Evolutionary conservation across 2,329 filamentous ascomycete species (phyloP).

Genomic region (Cladophialophora psammophila): DNA sequence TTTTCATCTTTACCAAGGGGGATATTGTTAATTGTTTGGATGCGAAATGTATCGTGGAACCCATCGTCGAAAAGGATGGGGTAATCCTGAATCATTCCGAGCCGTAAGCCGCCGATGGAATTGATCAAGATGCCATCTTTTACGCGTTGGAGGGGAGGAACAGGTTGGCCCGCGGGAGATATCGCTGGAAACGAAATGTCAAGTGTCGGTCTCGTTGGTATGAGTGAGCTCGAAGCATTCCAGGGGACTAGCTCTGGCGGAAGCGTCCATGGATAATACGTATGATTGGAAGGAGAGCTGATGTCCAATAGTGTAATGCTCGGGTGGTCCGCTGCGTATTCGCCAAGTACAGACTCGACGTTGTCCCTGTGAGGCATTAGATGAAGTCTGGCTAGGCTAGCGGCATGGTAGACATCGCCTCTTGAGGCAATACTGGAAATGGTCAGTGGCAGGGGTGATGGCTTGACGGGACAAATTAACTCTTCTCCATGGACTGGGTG

Average conservation of each 20-base stretch:
- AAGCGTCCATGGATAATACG: slow-evolving; percentile 91
- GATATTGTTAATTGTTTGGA: slow-evolving; percentile 81
- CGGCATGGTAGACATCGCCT: slow-evolving; percentile 84
- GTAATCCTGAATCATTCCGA: slow-evolving; percentile 59
- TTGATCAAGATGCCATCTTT: slow-evolving; percentile 67
- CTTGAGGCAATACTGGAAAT: slow-evolving; percentile 82
- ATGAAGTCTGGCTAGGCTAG: slow-evolving; percentile 82
- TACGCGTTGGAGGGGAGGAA: slow-evolving; percentile 62
- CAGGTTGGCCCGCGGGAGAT: slow-evolving; percentile 56
- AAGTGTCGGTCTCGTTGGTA: slow-evolving; percentile 74
- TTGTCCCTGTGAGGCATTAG: slow-evolving; percentile 68
- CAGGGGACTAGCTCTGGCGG: slow-evolving; percentile 75
- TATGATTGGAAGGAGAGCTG: slow-evolving; percentile 75
- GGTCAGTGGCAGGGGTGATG: slow-evolving; percentile 67
- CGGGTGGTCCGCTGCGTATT: slow-evolving; percentile 62
- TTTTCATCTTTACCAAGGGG: slow-evolving; percentile 86
- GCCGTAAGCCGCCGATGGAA: slow-evolving; percentile 65
- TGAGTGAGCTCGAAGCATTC: slow-evolving; percentile 77
- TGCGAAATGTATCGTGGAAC: slow-evolving; percentile 54
- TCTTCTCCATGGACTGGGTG: slow-evolving; percentile 22
- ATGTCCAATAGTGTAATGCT: slow-evolving; percentile 63
- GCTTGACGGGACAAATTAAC: slow-evolving; percentile 68
- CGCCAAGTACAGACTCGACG: slow-evolving; percentile 63
- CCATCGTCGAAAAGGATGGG: slow-evolving; percentile 43
- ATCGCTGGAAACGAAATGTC: slow-evolving; percentile 70